Evolutionary conservation across 1,284 basidiomycete genomes (phyloP), one percentile per base, ranked within the genome.

Genomic region (Leccinum subrobustum): DNA sequence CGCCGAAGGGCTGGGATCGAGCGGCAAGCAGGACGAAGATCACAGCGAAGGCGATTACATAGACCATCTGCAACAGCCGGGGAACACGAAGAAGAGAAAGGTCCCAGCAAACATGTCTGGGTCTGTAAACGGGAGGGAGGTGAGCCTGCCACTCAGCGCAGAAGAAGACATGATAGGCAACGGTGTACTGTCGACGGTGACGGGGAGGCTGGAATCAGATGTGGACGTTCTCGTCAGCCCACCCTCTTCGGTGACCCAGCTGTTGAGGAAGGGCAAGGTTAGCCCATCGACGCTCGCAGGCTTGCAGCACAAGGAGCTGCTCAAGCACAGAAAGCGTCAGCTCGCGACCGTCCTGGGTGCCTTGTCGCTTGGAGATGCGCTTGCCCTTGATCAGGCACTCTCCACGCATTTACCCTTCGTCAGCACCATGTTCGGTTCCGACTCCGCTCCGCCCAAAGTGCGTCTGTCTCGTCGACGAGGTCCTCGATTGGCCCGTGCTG

Each of bases 51-150:
- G 76, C 6, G 86, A 89, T 70, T 85, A 85, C 65, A 70, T 79
- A 37, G 87, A 89, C 72, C 87, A 87, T 68, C 73, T 86, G 42
- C 84, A 82, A 63, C 88, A 89, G 64, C 88, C 85, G 6, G 88
- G 87, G n/a, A 92, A 92, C 69, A 88, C 89, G 51, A 92, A 92
- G 82, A 92, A 92, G 77, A 81, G 90, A 56, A 92, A 92, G 71
- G 91, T 92, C 11, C 90, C 91, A 3, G 78, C 79, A 31, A 81
- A 83, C 55, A 71, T 76, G 61, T 74, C 77, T 8, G 75, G 76
- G 56, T 73, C 75, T 31, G 73, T 62, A 3, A 72, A 69, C 31
- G 70, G 72, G 59, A 71, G 71, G 56, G 73, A 76, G 58, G 65
- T 52, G 52, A 64, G 70, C 61, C 57, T 70, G 51, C 61, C 67